phyloP scores from a whole-genome alignment of 352 stramenopile species.

The Phytophthora kernoviae region DNA sequence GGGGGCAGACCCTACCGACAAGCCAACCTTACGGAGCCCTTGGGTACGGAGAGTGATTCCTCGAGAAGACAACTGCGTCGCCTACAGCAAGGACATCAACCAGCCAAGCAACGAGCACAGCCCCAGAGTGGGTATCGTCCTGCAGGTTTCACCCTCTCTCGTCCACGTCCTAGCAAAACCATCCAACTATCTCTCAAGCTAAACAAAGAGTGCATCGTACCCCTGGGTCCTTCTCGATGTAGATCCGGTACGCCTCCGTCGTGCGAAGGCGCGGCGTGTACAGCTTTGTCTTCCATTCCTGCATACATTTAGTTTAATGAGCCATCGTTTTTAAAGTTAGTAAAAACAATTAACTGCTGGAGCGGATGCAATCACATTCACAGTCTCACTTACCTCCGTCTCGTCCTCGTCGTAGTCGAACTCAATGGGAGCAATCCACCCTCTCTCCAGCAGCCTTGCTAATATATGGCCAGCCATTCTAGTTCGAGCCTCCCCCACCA shows the following conservation, averaged over 20 bases:
- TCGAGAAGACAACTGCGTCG: constrained; percentile 39
- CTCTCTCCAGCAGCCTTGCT: constrained; percentile 55
- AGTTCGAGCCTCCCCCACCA: constrained; percentile 36
- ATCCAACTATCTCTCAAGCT: too few species aligned
- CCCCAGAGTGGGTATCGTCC: constrained; percentile 33
- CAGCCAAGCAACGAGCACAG: constrained; percentile 31
- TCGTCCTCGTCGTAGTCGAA: constrained; percentile 56
- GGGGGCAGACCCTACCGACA: constrained; percentile 36
- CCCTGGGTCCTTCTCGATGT: constrained; percentile 80
- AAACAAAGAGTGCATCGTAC: constrained; percentile 38
- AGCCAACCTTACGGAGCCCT: constrained; percentile 32
- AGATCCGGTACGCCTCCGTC: constrained; percentile 78
- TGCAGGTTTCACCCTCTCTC: constrained; percentile 12
- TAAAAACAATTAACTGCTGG: too few species aligned
- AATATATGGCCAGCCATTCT: constrained; percentile 55
- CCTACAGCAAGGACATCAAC: constrained; percentile 38
- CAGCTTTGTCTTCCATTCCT: constrained; percentile 55
- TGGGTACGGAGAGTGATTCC: constrained; percentile 33
- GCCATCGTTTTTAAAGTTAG: too few species aligned
- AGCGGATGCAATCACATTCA: background rate
- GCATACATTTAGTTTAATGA: too few species aligned
- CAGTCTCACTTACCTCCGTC: constrained; percentile 32
- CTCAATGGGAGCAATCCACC: constrained; percentile 63
- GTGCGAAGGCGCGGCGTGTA: constrained; percentile 70
- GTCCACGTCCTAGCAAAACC: constrained; percentile 12